Evolutionary conservation across 805 yeast species (phyloP), one percentile per base, ranked within the genome.

Genomic region (Nakazawaea ishiwadae): DNA sequence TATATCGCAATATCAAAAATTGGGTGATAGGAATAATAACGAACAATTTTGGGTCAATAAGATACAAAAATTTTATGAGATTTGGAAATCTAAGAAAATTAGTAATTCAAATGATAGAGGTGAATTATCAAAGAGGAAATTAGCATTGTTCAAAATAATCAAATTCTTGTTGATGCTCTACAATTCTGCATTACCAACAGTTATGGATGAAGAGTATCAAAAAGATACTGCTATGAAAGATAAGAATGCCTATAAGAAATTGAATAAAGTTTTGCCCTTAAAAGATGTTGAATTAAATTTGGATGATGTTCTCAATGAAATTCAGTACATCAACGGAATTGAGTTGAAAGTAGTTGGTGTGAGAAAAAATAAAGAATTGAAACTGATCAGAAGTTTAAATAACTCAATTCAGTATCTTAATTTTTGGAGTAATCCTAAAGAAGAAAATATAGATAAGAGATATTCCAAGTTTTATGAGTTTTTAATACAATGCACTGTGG

Each of bases 31-130:
- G 37, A 51, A 68, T 1, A 62, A 71, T 31, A 70, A 75, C 33
- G 72, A 73, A 32, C 77, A 77, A 38, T 86, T 91, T 53, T 91
- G 97, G 96, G 76, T 77, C 38, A 69, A 66, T 35, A 81, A 82
- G 36, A 80, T 89, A 0, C 96, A 90, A 60, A 80, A 81, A 19
- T 87, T 90, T 53, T 75, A 83, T 53, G 95, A 89, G 55, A 75
- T 81, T 42, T 81, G 93, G 63, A 82, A 85, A 59, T 63, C 71
- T 16, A 78, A 86, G 56, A 76, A 78, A 32, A 77, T 91, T 37
- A 79, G 89, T 47, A 75, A 79, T 44, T 74, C 90, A 19, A 75
- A 76, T 31, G 96, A 87, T 50, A 67, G 96, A 24, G 82, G 79
- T 12, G 87, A 84, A 46, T 65, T 76, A n/a, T 77, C 88, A 2